Base-by-base conservation (phyloP, 1,284 basidiomycete genomes). In the Cutaneotrichosporon dermatis region DNA sequence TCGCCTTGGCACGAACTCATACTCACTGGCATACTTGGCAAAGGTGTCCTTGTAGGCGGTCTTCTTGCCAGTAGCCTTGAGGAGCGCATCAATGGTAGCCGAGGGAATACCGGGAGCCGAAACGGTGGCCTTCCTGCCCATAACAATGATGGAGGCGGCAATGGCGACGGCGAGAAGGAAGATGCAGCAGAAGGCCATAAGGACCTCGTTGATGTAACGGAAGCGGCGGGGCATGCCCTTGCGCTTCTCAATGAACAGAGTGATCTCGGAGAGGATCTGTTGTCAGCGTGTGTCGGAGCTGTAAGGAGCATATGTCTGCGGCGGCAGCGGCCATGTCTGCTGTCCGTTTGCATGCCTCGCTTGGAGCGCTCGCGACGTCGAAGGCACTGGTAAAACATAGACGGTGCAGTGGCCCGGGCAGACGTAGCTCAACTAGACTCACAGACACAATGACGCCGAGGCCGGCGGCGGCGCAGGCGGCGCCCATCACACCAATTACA, bases 131-230 rank as follows among this genome's bases (percentile, higher is more conserved):
- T 9, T 3, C 35, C 51, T 49, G 54, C 5, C 4, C 6, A 52
- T 6, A 5, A 59, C 51, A 15, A 62, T 59, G 51, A 62, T 25
- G 13, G 61, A 59, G 41, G 57, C 45, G 45, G 40, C 50, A 13
- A 61, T 61, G 36, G 50, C 41, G 8, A 36, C 46, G 16, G 54
- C 62, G 51, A 64, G 59, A 45, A 64, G 42, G 51, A 58, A 56
- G 9, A 61, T 9, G 10, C 51, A 42, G 16, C 50, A 42, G 13
- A 61, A 36, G 51, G 43, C 57, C 40, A 64, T 50, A 33, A 57
- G 42, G 35, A 51, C n/a, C 59, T 64, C 59, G 51, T 59, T 57
- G 48, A 56, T 25, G 59, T 59, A 52, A 11, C 62, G 59, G 41
- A 35, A 46, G 46, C 35, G 16, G 35, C 42, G 52, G 12, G 53